phyloP scores from a whole-genome alignment of 345 rosid species.

The Salix viminalis region DNA sequence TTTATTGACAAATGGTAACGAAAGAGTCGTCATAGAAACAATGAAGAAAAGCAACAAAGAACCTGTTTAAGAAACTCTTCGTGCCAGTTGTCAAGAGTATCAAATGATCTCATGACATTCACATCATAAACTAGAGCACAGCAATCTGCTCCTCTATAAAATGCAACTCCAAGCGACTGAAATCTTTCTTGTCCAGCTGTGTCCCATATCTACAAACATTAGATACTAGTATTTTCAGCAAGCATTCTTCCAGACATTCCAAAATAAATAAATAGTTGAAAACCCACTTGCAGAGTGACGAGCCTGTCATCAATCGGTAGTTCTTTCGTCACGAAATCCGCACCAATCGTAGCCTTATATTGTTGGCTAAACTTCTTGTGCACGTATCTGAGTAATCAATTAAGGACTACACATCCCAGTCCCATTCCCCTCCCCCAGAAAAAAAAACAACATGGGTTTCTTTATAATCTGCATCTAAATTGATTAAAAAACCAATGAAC shows the following conservation, averaged over 20 bases:
- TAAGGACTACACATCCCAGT: slow-evolving; percentile 4
- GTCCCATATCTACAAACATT: slow-evolving; percentile 77
- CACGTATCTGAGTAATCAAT: slow-evolving; percentile 34
- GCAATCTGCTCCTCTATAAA: slow-evolving; percentile 96
- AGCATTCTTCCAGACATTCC: neutral
- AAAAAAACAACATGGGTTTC: neutral
- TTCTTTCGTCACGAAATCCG: slow-evolving; percentile 97
- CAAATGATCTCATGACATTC: slow-evolving; percentile 80
- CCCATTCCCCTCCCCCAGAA: neutral
- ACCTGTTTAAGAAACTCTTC: slow-evolving; percentile 99
- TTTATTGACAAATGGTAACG: neutral
- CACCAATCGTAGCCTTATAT: slow-evolving; percentile 97
- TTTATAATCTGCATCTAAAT: neutral
- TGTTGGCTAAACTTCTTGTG: slow-evolving; percentile 95
- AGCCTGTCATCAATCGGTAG: slow-evolving; percentile 89
- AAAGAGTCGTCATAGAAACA: neutral
- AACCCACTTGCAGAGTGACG: slow-evolving; percentile 78
- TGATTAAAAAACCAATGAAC: neutral
- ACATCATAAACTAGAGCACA: slow-evolving; percentile 93
- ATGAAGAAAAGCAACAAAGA: neutral
- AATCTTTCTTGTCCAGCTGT: slow-evolving; percentile 97
- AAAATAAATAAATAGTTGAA: neutral
- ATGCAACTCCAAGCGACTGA: slow-evolving; percentile 96
- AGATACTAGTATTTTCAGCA: neutral
- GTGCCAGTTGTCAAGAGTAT: slow-evolving; percentile 91